Percentiles rank a stretch among this genome's conserved stretches.
Conservation (phyloP, 2,329 filamentous ascomycete genomes). For the Alternaria sp. region DNA sequence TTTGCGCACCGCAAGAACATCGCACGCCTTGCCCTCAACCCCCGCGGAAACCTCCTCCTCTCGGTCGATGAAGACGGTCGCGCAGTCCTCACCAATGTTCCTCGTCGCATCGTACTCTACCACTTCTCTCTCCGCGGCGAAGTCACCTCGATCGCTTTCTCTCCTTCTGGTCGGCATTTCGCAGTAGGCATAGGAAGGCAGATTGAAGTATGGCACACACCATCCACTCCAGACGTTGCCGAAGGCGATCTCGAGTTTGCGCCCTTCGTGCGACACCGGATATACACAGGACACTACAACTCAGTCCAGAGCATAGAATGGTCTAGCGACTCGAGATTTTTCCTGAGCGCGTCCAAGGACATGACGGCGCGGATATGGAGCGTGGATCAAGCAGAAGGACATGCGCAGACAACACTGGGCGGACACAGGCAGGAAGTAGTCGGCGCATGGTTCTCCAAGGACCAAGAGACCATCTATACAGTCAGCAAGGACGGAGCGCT, state of each 20-base stretch:
- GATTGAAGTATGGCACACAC: slow-evolving; percentile 95
- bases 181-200: slow-evolving; percentile 85
- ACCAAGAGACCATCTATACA: slow-evolving; percentile 95
- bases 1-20: slow-evolving; percentile 97
- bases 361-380: slow-evolving; percentile 96
- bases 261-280: slow-evolving; percentile 87
- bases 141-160: slow-evolving; percentile 85
- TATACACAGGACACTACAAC: slow-evolving; percentile 89
- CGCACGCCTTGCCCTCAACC: slow-evolving; percentile 82
- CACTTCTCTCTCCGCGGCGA: slow-evolving; percentile 92
- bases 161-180: slow-evolving; percentile 89
- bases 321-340: slow-evolving; percentile 95
- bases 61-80: slow-evolving; percentile 93
- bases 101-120: slow-evolving; percentile 83
- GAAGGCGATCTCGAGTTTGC: slow-evolving; percentile 91
- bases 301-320: slow-evolving; percentile 85
- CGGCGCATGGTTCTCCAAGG: slow-evolving; percentile 94
- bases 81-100: slow-evolving; percentile 90
- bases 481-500: slow-evolving; percentile 97
- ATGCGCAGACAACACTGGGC: slow-evolving; percentile 85
- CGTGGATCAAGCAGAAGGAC: slow-evolving; percentile 82
- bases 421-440: slow-evolving; percentile 90
- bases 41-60: slow-evolving; percentile 88
- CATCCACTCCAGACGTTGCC: slow-evolving; percentile 82
- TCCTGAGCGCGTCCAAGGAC: slow-evolving; percentile 90